Conservation (phyloP, 495 filamentous ascomycete species). For the Oleoguttula mirabilis region DNA sequence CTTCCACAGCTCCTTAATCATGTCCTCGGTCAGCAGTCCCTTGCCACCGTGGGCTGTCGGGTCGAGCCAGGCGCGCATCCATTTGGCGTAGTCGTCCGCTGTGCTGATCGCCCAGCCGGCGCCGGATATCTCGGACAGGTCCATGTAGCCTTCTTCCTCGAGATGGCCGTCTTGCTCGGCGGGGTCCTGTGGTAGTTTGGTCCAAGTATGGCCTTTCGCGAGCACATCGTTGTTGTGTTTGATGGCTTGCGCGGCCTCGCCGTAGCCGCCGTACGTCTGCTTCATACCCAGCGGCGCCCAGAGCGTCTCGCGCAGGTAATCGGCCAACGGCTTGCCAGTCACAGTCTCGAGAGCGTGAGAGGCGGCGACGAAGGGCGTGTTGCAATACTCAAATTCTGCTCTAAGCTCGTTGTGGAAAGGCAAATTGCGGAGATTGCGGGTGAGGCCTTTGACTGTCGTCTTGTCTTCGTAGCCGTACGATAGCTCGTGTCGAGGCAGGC, state of each 20-base stretch:
- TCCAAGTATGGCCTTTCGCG: neutral
- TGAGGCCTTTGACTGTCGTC: neutral
- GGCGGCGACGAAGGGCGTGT: constrained; percentile 39
- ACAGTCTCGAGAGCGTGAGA: constrained; percentile 34
- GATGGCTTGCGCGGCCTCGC: neutral
- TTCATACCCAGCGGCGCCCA: constrained; percentile 6
- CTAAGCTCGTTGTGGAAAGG: constrained; percentile 28
- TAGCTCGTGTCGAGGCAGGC: constrained; percentile 15
- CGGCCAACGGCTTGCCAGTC: constrained; percentile 34
- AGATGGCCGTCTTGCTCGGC: neutral
- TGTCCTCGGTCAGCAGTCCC: neutral
- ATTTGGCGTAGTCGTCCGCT: constrained; percentile 1
- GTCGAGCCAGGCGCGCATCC: constrained; percentile 1
- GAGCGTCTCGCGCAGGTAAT: constrained; percentile 25
- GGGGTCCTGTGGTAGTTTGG: neutral
- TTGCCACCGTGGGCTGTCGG: too few relatives aligned
- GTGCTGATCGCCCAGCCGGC: constrained; percentile 2
- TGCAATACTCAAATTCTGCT: constrained; percentile 39
- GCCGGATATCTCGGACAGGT: neutral
- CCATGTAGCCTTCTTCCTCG: neutral
- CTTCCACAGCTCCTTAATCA: constrained; percentile 4
- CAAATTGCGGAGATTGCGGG: constrained; percentile 38
- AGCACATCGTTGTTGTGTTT: neutral
- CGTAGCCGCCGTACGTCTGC: constrained; percentile 1
- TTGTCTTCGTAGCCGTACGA: constrained; percentile 36